Base-by-base conservation (phyloP, 108 stramenopile species). In the Nitzschia sp. region DNA sequence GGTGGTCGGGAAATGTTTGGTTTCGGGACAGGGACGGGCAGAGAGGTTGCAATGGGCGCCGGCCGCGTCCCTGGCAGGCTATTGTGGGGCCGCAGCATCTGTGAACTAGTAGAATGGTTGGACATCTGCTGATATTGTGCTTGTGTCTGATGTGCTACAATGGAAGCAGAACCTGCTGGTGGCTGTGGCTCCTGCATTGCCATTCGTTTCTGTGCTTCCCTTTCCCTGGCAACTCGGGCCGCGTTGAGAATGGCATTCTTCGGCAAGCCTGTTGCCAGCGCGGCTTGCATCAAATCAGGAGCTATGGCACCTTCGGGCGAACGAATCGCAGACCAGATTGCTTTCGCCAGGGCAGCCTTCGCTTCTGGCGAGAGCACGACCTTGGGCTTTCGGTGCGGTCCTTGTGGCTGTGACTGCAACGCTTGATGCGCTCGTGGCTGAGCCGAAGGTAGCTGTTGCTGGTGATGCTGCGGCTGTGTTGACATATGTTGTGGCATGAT, bases 221-320 rank as follows among this genome's bases (percentile, higher is more conserved):
- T 71, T 55, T 89, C 83, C 34, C 87, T 45, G 8, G 93, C 93
- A 11, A 92, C 89, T 15, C 68, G 60, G 6, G 89, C 93, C 23
- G 93, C 93, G 76, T 95, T 95, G 46, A 90, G 26, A 46, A 95
- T 88, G 18, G 93, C 89, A 62, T 89, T 75, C 59, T 80, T 64
- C 0, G 90, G 87, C 24, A 95, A 54, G 4, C 90, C 90, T 36
- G 88, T 82, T 9, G 73, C 81, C 61, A 89, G 60, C 19, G 93
- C 93, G 57, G 65, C 79, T 58, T 85, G 78, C 73, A 95, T 76
- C 19, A 85, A 63, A 8, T 48, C 46, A 13, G 87, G 84, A 54
- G 79, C 87, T 17, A 95, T 80, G 31, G 74, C 56, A 2, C 93
- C 93, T 30, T 62, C 69, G 19, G 90, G 89, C 53, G 79, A 67